Conservation (phyloP, 345 rosid genomes). For the Citrus maxima region DNA sequence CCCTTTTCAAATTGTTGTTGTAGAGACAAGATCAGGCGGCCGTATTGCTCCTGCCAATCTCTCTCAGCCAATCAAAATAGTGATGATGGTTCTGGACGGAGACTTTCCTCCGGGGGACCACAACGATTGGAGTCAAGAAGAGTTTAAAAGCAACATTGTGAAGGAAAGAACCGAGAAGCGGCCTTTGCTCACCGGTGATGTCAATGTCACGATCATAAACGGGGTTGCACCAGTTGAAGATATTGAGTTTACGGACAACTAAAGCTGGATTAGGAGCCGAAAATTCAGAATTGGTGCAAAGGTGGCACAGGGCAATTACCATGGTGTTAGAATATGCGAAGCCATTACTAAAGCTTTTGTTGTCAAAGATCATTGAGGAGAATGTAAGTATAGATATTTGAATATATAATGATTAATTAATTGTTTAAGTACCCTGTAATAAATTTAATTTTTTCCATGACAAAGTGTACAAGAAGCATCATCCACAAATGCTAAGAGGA, state of each 20-base stretch:
- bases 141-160: conserved; percentile 50
- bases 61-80: conserved; percentile 32
- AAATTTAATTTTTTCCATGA: neutral
- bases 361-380: conserved; percentile 97
- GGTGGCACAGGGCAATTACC: conserved; percentile 46
- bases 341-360: conserved; percentile 70
- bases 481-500: conserved; percentile 72
- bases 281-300: conserved; percentile 69
- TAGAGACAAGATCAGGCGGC: conserved; percentile 24
- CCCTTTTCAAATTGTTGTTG: conserved; percentile 53
- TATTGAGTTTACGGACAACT: conserved; percentile 79
- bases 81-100: conserved; percentile 70
- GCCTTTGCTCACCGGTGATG: conserved; percentile 79
- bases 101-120: too few species aligned
- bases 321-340: conserved; percentile 51
- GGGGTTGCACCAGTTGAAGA: conserved; percentile 54
- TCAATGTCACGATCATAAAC: conserved; percentile 45
- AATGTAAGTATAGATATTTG: conserved; percentile 47
- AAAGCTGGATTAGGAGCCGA: conserved; percentile 85
- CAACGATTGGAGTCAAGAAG: conserved; percentile 56
- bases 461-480: conserved; percentile 87
- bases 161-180: conserved; percentile 76
- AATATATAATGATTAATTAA: too few species aligned
- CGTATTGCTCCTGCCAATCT: neutral
- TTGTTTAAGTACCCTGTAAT: too few species aligned